These are phyloP conservation scores for Porphyrellus cyaneotinctus DNA, from an alignment of 768 basidiomycete genomes.

Conservation along the genomic window DNA sequence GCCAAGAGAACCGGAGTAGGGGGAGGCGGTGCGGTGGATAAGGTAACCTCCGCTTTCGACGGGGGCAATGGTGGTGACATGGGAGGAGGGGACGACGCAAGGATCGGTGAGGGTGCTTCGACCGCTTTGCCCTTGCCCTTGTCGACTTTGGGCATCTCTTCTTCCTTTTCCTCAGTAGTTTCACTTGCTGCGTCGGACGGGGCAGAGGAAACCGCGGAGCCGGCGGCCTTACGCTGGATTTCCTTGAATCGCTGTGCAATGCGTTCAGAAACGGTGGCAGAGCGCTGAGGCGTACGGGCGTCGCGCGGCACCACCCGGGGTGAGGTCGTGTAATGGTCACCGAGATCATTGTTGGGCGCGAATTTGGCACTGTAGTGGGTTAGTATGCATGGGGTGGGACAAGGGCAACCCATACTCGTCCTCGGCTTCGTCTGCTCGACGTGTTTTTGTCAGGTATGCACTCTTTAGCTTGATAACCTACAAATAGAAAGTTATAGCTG, in stretches of 20 bases:
- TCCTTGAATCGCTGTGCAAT: constrained; percentile 80
- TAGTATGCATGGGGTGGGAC: not conserved
- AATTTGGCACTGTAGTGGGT: constrained; percentile 68
- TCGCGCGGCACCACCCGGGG: constrained; percentile 62
- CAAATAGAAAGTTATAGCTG: constrained; percentile 7
- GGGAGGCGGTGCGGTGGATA: constrained; percentile 36
- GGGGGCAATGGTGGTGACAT: constrained; percentile 61
- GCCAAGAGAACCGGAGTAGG: constrained; percentile 65
- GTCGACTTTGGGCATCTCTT: constrained; percentile 56
- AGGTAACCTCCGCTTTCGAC: constrained; percentile 34
- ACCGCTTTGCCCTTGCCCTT: constrained; percentile 76
- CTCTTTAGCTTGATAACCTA: constrained; percentile 65
- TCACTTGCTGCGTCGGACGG: constrained; percentile 22
- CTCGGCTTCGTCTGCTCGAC: constrained; percentile 86
- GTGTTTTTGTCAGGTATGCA: constrained; percentile 70
- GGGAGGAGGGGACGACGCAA: constrained; percentile 53
- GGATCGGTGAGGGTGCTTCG: constrained; percentile 33
- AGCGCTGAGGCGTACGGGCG: constrained; percentile 52
- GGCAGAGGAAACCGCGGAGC: constrained; percentile 28
- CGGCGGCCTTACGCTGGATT: constrained; percentile 56
- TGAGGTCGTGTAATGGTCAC: constrained; percentile 80
- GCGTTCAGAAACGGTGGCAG: constrained; percentile 81
- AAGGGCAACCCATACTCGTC: constrained; percentile 68
- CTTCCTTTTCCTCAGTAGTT: constrained; percentile 31
- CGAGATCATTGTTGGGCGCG: constrained; percentile 60